Evolutionary conservation across 148 eudicot species (phyloP).

Genomic region (Drosera capensis): DNA sequence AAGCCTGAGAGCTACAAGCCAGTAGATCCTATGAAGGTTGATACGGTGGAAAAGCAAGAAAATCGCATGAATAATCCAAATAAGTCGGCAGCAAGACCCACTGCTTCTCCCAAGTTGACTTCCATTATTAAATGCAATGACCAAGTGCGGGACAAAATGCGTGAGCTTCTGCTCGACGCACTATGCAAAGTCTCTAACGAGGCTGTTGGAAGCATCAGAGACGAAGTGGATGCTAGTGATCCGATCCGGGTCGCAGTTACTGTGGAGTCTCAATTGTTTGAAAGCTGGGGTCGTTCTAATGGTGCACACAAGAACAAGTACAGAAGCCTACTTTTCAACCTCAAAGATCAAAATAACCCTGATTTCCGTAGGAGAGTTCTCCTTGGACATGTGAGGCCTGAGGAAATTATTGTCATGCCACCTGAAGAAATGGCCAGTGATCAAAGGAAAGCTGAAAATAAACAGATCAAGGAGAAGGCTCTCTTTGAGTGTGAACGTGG

Average conservation of each 20-base stretch:
- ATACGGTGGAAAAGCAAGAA: slow-evolving; percentile 22
- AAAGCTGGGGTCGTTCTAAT: slow-evolving; percentile 44
- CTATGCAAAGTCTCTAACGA: slow-evolving; percentile 34
- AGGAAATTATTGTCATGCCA: slow-evolving; percentile 22
- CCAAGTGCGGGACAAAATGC: slow-evolving; percentile 30
- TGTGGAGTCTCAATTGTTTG: slow-evolving; percentile 52
- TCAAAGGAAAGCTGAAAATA: slow-evolving; percentile 33
- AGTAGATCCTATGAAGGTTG: slow-evolving; percentile 17
- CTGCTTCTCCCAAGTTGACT: slow-evolving; percentile 39
- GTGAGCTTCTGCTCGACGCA: slow-evolving; percentile 41
- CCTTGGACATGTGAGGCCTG: slow-evolving; percentile 33
- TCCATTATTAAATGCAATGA: slow-evolving; percentile 42
- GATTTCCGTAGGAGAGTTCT: slow-evolving; percentile 57
- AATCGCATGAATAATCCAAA: slow-evolving; percentile 11
- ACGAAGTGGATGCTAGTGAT: slow-evolving; percentile 33
- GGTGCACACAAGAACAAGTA: slow-evolving; percentile 50
- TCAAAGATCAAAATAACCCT: slow-evolving; percentile 42
- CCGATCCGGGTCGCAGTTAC: slow-evolving; percentile 46
- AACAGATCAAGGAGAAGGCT: slow-evolving; percentile 40
- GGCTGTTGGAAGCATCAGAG: slow-evolving; percentile 26
- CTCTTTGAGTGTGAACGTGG: slow-evolving; percentile 53
- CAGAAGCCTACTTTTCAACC: slow-evolving; percentile 47
- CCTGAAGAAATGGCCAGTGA: slow-evolving; percentile 61
- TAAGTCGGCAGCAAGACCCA: slow-evolving; percentile 13
- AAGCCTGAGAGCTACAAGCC: slow-evolving; percentile 11